Base-by-base conservation (phyloP, 768 basidiomycete genomes). In the Boletus coccyginus region DNA sequence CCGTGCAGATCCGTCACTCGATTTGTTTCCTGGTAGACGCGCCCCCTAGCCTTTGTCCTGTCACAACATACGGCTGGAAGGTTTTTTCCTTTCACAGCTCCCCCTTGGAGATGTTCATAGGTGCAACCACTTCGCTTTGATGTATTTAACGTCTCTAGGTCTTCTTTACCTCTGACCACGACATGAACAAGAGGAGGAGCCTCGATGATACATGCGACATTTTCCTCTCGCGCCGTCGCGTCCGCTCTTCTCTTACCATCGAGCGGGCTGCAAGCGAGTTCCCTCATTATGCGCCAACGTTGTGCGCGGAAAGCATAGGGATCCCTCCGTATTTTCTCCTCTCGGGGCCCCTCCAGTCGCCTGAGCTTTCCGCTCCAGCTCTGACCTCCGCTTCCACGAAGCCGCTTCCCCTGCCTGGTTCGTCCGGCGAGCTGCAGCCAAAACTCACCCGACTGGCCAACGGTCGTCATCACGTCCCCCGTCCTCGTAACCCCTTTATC, bases 401-500 rank as follows among this genome's bases (percentile, higher is more conserved):
- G 12, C 64, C 52, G 6, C 68, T 69, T n/a, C 68, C 68, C 8
- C 16, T 61, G 8, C 68, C 68, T 19, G 68, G 68, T 40, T 68
- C 68, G 14, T 62, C 66, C 3, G 62, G 61, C 24, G n/a, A 52
- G 29, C 12, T 54, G n/a, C 58, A 57, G 7, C 50, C 59, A 3
- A 69, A 65, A 53, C 47, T 53, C 38, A 31, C 42, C 12, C 60
- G 64, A 7, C 50, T 60, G 0, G 27, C 50, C 17, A 59, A 69
- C 32, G 67, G 67, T 32, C 59, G 52, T 40, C 52, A 74, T 7
- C 88, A 89, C 65, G 80, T 90, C 39, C 85, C 86, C 17, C 82
- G 90, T 29, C 88, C 88, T 0, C 76, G 85, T 16, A 91, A 91
- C 68, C 85, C 88, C 0, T 92, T 92, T 72, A 90, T 92, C 60